These are phyloP conservation scores for Penicillium capsulatum DNA, from an alignment of 2,329 filamentous ascomycete genomes.

Conservation along the genomic window DNA sequence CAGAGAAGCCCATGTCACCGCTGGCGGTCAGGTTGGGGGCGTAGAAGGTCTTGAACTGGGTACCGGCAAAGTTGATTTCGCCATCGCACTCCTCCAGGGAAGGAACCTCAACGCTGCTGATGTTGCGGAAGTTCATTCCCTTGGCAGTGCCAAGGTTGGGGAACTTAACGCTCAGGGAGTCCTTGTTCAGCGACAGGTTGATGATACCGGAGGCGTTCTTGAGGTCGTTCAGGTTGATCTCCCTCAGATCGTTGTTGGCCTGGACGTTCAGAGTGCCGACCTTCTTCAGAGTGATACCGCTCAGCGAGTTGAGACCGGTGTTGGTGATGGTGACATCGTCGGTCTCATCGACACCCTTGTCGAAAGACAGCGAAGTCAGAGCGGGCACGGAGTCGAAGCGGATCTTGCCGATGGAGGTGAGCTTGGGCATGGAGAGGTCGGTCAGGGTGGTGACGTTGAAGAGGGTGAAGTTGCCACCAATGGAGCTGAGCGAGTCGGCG, in stretches of 20 bases:
- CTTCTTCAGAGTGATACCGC: constrained; percentile 74
- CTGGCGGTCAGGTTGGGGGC: constrained; percentile 46
- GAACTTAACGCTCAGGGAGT: constrained; percentile 66
- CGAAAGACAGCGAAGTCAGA: constrained; percentile 58
- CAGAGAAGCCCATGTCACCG: constrained; percentile 54
- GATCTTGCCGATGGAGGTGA: constrained; percentile 64
- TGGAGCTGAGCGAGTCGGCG: constrained; percentile 58
- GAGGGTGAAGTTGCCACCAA: constrained; percentile 68
- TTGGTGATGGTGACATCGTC: constrained; percentile 72
- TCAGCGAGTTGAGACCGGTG: constrained; percentile 73
- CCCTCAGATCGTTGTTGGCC: constrained; percentile 80
- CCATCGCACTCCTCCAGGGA: constrained; percentile 68
- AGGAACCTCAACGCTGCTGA: constrained; percentile 68
- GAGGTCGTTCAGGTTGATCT: constrained; percentile 69
- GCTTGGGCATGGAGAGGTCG: constrained; percentile 60
- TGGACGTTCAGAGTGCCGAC: constrained; percentile 73
- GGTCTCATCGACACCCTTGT: constrained; percentile 63
- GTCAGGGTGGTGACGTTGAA: constrained; percentile 65
- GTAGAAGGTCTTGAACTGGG: constrained; percentile 49
- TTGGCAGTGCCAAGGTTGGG: constrained; percentile 72
- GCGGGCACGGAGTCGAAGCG: constrained; percentile 67
- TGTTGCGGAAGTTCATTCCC: constrained; percentile 79
- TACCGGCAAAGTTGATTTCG: constrained; percentile 79
- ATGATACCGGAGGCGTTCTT: constrained; percentile 68
- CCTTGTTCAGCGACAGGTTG: constrained; percentile 75